Percentiles rank a stretch among this genome's conserved stretches.
These are phyloP conservation scores for Tilletiopsis washingtonensis DNA, from an alignment of 1,284 basidiomycete genomes.

Conservation along the genomic window DNA sequence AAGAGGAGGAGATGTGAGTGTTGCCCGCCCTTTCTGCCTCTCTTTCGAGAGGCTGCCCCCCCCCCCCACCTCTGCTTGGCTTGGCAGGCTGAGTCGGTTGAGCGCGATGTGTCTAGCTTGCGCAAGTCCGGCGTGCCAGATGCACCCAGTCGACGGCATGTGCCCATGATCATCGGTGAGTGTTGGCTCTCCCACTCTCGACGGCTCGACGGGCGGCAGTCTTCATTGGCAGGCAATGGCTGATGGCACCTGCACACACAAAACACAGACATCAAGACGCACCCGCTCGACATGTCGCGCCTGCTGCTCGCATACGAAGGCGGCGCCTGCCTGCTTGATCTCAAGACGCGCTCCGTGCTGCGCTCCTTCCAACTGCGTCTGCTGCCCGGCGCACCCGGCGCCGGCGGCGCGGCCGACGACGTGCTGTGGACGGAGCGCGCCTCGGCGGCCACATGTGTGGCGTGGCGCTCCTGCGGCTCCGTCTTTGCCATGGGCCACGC, in stretches of 20 bases:
- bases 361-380: slow-evolving; percentile 34
- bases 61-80: too few relatives aligned
- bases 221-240: too few relatives aligned
- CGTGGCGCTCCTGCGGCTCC: slow-evolving; percentile 57
- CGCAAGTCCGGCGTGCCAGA: slow-evolving; percentile 56
- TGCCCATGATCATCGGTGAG: slow-evolving; percentile 31
- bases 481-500: slow-evolving; percentile 60
- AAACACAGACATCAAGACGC: slow-evolving; percentile 50
- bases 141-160: slow-evolving; percentile 49
- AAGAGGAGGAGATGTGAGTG: slow-evolving; percentile 59
- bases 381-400: slow-evolving; percentile 34
- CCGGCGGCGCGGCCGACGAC: slow-evolving; percentile 55
- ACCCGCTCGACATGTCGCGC: slow-evolving; percentile 72
- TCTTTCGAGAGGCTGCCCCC: too few relatives aligned
- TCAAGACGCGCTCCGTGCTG: slow-evolving; percentile 30
- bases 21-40: not conserved
- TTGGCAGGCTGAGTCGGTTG: not conserved
- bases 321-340: slow-evolving; percentile 45
- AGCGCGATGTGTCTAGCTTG: not conserved
- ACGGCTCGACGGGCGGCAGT: too few relatives aligned
- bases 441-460: slow-evolving; percentile 64
- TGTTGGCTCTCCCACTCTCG: too few relatives aligned
- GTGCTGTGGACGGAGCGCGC: slow-evolving; percentile 59
- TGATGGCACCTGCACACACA: too few relatives aligned
- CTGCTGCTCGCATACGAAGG: slow-evolving; percentile 75